Conservation (phyloP, 1,139 yeast species). For the Eremothecium coryli region DNA sequence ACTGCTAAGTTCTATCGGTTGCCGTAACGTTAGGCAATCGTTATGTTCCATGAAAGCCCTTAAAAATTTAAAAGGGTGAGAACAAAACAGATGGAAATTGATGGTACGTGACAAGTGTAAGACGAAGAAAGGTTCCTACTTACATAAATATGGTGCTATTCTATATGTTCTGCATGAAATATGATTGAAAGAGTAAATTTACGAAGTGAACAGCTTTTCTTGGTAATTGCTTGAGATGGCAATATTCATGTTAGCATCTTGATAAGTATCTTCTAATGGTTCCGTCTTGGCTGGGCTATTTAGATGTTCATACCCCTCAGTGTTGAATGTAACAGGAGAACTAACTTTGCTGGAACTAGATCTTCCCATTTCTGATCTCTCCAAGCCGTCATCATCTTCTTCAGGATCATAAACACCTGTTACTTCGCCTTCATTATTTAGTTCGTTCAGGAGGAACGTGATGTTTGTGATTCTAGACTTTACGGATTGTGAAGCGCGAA, state of each 20-base stretch:
- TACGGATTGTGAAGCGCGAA: constrained; percentile 29
- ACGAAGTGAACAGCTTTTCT: constrained; percentile 18
- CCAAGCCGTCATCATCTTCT: constrained; percentile 29
- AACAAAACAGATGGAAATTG: too few species aligned
- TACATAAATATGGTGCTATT: too few species aligned
- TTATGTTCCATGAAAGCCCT: too few species aligned
- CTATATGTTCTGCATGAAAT: too few species aligned
- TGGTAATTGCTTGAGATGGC: constrained; percentile 17
- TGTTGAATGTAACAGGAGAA: constrained; percentile 11
- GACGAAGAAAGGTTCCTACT: too few species aligned
- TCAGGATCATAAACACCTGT: constrained; percentile 28
- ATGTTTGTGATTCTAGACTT: constrained; percentile 31
- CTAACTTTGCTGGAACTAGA: constrained; percentile 20
- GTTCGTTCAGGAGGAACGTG: constrained; percentile 29
- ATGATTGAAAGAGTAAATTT: too few species aligned
- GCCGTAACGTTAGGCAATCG: too few species aligned
- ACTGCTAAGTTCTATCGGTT: too few species aligned
- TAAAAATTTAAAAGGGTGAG: too few species aligned
- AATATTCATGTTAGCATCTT: constrained; percentile 26
- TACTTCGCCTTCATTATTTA: constrained; percentile 18
- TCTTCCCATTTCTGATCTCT: constrained; percentile 25
- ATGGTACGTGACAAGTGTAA: too few species aligned
- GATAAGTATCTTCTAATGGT: constrained; percentile 20
- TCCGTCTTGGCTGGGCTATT: constrained; percentile 6
- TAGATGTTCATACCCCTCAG: constrained; percentile 5